Conservation (phyloP, 306 rosid species). For the Gillenia trifoliata region DNA sequence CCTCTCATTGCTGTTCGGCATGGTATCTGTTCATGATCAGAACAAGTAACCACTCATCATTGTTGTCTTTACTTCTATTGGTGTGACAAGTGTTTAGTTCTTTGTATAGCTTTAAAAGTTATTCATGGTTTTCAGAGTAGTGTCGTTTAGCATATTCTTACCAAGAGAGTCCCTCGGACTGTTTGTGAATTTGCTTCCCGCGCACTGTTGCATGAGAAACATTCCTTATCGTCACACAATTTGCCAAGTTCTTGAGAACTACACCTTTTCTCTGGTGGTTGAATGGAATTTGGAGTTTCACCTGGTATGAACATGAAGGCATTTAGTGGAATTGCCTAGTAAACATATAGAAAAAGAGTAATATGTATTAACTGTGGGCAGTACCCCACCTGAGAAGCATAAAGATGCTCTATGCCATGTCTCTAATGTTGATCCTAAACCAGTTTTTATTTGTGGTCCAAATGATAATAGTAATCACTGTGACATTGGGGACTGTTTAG, state of each 20-base stretch:
- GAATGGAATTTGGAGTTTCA: slow-evolving; percentile 82
- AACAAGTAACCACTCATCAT: slow-evolving; percentile 20
- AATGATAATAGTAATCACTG: background rate
- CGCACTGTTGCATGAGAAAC: slow-evolving; percentile 78
- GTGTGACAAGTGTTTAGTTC: background rate
- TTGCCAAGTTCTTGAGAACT: slow-evolving; percentile 47
- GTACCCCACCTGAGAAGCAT: background rate
- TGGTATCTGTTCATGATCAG: slow-evolving; percentile 63
- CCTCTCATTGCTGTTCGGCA: slow-evolving; percentile 95
- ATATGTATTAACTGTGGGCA: background rate
- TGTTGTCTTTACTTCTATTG: background rate
- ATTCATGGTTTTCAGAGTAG: slow-evolving; percentile 11
- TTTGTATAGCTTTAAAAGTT: background rate
- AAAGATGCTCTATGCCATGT: background rate
- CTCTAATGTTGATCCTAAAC: background rate
- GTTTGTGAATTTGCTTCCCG: slow-evolving; percentile 74
- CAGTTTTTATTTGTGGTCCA: background rate
- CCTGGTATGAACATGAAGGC: slow-evolving; percentile 47
- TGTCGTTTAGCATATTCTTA: slow-evolving; percentile 32
- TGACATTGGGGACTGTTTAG: background rate
- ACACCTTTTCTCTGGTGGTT: slow-evolving; percentile 77
- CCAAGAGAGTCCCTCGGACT: slow-evolving; percentile 89
- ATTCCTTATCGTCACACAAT: slow-evolving; percentile 71
- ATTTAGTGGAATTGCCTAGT: slow-evolving; percentile 23
- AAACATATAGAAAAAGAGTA: slow-evolving; percentile 13